Evolutionary conservation across 768 basidiomycete species (phyloP).

Genomic region (Auriscalpium orientale): DNA sequence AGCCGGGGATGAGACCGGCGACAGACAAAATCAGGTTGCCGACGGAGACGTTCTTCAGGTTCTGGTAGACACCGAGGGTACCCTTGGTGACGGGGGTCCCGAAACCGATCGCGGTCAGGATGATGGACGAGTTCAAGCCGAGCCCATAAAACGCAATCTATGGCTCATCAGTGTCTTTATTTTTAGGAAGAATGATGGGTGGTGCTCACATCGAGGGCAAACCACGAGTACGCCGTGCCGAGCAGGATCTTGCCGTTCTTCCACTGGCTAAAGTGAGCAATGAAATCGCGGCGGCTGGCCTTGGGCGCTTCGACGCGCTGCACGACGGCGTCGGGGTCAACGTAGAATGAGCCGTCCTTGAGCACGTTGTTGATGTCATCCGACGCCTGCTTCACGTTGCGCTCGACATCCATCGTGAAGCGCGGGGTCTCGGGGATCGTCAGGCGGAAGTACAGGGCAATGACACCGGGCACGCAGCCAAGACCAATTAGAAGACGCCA

Average conservation of each 20-base stretch:
- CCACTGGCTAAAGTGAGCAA: conserved; percentile 60
- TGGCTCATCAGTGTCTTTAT: too few species aligned
- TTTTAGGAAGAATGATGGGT: conserved; percentile 16
- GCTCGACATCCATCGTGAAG: conserved; percentile 87
- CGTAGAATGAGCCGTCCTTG: conserved; percentile 34
- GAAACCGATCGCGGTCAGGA: conserved; percentile 70
- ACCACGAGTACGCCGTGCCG: conserved; percentile 80
- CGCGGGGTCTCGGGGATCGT: conserved; percentile 92
- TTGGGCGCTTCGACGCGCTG: conserved; percentile 63
- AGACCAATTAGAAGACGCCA: conserved; percentile 89
- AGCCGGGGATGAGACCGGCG: conserved; percentile 79
- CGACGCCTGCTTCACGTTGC: conserved; percentile 69
- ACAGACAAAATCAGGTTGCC: conserved; percentile 73
- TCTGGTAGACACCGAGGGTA: conserved; percentile 35
- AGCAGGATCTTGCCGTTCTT: conserved; percentile 73
- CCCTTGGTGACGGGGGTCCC: conserved; percentile 37
- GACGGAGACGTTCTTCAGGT: conserved; percentile 55
- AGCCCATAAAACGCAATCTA: conserved; percentile 87
- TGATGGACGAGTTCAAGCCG: conserved; percentile 73
- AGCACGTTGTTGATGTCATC: conserved; percentile 69
- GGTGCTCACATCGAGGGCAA: conserved; percentile 70
- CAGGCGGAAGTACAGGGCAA: conserved; percentile 88
- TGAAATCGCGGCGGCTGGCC: conserved; percentile 64
- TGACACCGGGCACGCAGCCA: conserved; percentile 70
- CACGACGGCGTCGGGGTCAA: conserved; percentile 48